Percentiles rank a stretch among this genome's conserved stretches.
Evolutionary conservation across 2,329 filamentous ascomycete genomes (phyloP).

Genomic region (Taxawa tesnikishii): DNA sequence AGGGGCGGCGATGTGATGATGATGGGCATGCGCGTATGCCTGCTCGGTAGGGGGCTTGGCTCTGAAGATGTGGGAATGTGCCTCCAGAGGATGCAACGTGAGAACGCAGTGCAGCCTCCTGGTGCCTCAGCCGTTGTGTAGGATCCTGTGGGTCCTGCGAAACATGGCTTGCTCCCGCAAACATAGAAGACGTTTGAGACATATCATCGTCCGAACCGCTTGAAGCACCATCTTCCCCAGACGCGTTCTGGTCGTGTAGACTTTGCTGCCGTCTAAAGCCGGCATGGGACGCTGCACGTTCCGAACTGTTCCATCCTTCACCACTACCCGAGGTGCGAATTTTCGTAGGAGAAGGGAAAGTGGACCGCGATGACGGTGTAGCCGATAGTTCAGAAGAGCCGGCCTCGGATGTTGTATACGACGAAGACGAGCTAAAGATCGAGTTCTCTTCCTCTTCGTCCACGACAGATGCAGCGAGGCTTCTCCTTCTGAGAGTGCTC

Average conservation of each 20-base stretch:
- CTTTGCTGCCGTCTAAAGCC: slow-evolving; percentile 3
- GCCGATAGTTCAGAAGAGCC: slow-evolving; percentile 17
- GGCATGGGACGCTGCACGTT: slow-evolving; percentile 8
- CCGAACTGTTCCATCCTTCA: slow-evolving; percentile 16
- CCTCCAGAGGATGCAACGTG: slow-evolving; percentile 10
- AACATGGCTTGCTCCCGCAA: too few relatives aligned
- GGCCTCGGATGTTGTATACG: slow-evolving; percentile 18
- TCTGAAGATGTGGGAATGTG: slow-evolving; percentile 4
- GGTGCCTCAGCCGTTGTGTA: too few relatives aligned
- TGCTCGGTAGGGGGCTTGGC: neutral
- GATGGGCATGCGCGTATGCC: slow-evolving; percentile 7
- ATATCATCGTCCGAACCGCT: slow-evolving; percentile 5
- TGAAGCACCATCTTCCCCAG: slow-evolving; percentile 2
- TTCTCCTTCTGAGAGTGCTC: slow-evolving; percentile 11
- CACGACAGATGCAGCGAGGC: slow-evolving; percentile 11
- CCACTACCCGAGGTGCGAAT: slow-evolving; percentile 16
- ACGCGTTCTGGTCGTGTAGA: slow-evolving; percentile 2
- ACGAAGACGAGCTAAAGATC: slow-evolving; percentile 16
- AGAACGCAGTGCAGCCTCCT: too few relatives aligned
- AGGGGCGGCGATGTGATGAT: slow-evolving; percentile 5
- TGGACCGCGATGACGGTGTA: slow-evolving; percentile 19
- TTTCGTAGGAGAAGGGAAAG: slow-evolving; percentile 16
- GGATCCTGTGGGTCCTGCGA: too few relatives aligned
- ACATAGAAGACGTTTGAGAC: slow-evolving; percentile 9
- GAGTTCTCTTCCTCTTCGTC: slow-evolving; percentile 6